Evolutionary conservation across 768 basidiomycete species (phyloP), one percentile per base, ranked within the genome.

Genomic region (Boletus fagicola): DNA sequence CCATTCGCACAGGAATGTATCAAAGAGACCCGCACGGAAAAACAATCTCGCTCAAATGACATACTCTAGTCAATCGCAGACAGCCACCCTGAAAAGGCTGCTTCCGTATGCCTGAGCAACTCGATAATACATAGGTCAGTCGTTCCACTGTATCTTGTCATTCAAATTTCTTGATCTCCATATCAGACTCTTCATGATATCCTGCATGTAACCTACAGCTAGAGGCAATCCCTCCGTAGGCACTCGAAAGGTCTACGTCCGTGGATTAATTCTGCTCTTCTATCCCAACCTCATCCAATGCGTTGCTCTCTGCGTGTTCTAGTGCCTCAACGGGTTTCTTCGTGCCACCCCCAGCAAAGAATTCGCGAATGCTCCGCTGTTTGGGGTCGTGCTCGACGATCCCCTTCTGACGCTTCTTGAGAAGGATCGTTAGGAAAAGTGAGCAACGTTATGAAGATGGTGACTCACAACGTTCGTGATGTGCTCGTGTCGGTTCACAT

Each of bases 361-460:
- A 93, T 3, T 80, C 77, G 22, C 88, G 80, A 46, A 94, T 87
- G 65, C 87, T 84, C 60, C 81, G 78, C 68, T 95, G 92, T 57
- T 82, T 83, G 31, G 85, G 83, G 65, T 94, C 92, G 66, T 87
- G 80, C 1, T 86, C 86, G 46, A 91, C 86, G 1, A 92, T 90
- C 3, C 89, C 90, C 57, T 79, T 82, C 69, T 94, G 91, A 5
- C 91, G 83, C 47, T 74, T 78, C 81, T 82, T 59, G 50, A 44
- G 51, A 68, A 67, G 73, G 75, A 54, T 30, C 49, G 44, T 65
- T 40, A 56, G 35, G 13, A 54, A 38, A 50, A 20, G 39, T 44
- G 35, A 20, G 18, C 28, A 40, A 10, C 8, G 42, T 33, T 16
- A 13, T 39, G 31, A 49, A 48, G 31, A 24, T 28, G 18, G 20